Conservation (phyloP, 2,329 filamentous ascomycete genomes). For the Lanzia echinophila region DNA sequence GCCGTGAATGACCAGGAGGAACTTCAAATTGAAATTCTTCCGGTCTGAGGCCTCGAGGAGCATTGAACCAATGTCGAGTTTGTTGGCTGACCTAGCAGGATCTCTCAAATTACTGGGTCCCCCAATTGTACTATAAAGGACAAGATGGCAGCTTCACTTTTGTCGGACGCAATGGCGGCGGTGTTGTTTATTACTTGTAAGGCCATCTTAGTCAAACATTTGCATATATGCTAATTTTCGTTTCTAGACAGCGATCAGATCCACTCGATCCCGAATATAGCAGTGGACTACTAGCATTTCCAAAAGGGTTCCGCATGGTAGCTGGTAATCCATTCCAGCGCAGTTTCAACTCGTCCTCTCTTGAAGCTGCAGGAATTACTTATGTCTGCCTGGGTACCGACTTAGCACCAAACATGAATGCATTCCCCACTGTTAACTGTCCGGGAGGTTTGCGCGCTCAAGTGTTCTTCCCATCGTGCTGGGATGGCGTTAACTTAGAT, state of each 20-base stretch:
- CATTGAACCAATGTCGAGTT: neutral
- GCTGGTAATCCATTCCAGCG: slow-evolving; percentile 51
- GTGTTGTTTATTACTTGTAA: slow-evolving; percentile 50
- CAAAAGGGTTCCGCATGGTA: slow-evolving; percentile 57
- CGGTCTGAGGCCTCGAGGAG: too few relatives aligned
- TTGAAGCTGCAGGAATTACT: slow-evolving; percentile 45
- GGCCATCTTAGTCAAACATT: slow-evolving; percentile 12
- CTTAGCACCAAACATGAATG: slow-evolving; percentile 38
- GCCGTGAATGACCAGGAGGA: too few relatives aligned
- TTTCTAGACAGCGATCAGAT: slow-evolving; percentile 35
- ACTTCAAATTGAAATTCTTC: too few relatives aligned
- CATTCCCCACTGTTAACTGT: slow-evolving; percentile 50
- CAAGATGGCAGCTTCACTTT: slow-evolving; percentile 49
- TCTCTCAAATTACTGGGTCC: slow-evolving; percentile 63
- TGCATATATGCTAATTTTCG: neutral
- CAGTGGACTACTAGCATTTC: slow-evolving; percentile 48
- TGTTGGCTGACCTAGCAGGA: slow-evolving; percentile 26
- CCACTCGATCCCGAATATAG: slow-evolving; percentile 33
- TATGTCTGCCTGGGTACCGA: slow-evolving; percentile 48
- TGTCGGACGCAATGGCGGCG: slow-evolving; percentile 40
- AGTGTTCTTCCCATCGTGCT: slow-evolving; percentile 55
- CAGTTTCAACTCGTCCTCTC: slow-evolving; percentile 37
- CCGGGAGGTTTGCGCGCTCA: slow-evolving; percentile 45
- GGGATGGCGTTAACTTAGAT: slow-evolving; percentile 53
- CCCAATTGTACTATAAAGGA: slow-evolving; percentile 47